Percentiles rank a stretch among this genome's conserved stretches.
Evolutionary conservation across 1,284 basidiomycete species (phyloP).

Genomic region (Bondarzewia mesenterica): DNA sequence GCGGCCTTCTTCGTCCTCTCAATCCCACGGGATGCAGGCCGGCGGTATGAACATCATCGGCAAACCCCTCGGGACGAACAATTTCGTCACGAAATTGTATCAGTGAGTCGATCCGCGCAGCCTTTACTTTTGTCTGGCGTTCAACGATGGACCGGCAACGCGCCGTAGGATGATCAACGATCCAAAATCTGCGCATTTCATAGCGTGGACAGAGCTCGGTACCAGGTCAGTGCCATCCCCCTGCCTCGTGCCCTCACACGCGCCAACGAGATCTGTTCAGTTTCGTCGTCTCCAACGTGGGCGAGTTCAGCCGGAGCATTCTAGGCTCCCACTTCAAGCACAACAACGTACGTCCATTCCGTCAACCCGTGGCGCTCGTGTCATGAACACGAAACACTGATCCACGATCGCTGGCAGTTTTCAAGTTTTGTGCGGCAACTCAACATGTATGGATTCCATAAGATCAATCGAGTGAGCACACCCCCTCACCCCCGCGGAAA

Average conservation of each 20-base stretch:
- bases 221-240: slow-evolving; percentile 37
- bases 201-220: slow-evolving; percentile 71
- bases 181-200: slow-evolving; percentile 67
- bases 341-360: slow-evolving; percentile 55
- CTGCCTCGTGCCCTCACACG: slow-evolving; percentile 7
- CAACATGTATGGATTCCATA: slow-evolving; percentile 87
- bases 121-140: slow-evolving; percentile 1
- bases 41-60: slow-evolving; percentile 43
- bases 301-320: slow-evolving; percentile 76
- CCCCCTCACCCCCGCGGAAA: background rate
- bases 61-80: slow-evolving; percentile 67
- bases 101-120: slow-evolving; percentile 35
- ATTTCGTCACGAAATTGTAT: slow-evolving; percentile 78
- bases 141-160: background rate
- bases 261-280: slow-evolving; percentile 28
- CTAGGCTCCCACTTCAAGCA: slow-evolving; percentile 79
- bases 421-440: slow-evolving; percentile 85
- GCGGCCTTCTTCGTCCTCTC: slow-evolving; percentile 10
- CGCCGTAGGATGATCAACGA: slow-evolving; percentile 70
- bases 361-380: slow-evolving; percentile 2
- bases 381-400: slow-evolving; percentile 8
- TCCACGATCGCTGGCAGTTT: slow-evolving; percentile 41
- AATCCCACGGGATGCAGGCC: slow-evolving; percentile 14
- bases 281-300: slow-evolving; percentile 75
- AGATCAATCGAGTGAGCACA: slow-evolving; percentile 63